phyloP scores from a whole-genome alignment of 305 asterid species.

The Solanum hybrid region DNA sequence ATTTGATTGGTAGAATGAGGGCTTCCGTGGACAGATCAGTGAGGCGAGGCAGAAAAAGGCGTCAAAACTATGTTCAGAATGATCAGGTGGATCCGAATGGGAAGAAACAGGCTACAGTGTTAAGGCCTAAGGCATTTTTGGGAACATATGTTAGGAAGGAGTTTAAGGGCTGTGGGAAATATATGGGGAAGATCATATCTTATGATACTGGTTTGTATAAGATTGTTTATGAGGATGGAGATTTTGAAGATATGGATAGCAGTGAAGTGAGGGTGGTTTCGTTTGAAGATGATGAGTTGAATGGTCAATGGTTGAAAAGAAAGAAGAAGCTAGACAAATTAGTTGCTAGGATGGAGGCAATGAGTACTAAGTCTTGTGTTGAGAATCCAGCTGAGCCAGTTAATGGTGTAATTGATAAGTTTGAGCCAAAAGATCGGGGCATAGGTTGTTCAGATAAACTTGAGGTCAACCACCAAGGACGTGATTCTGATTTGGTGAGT shows the following conservation, averaged over 20 bases:
- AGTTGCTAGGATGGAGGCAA: slow-evolving; percentile 25
- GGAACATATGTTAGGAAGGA: slow-evolving; percentile 69
- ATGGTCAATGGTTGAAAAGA: slow-evolving; percentile 50
- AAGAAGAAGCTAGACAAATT: slow-evolving; percentile 44
- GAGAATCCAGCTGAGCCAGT: slow-evolving; percentile 12
- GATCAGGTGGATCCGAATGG: slow-evolving; percentile 34
- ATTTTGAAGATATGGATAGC: slow-evolving; percentile 66
- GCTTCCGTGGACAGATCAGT: slow-evolving; percentile 28
- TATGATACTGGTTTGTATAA: slow-evolving; percentile 63
- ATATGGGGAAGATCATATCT: slow-evolving; percentile 54
- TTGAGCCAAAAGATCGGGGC: slow-evolving; percentile 6
- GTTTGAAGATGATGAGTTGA: slow-evolving; percentile 48
- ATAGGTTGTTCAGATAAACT: slow-evolving; percentile 10
- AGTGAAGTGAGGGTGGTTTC: slow-evolving; percentile 42
- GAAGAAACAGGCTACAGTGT: slow-evolving; percentile 32
- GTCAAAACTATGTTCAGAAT: slow-evolving; percentile 36
- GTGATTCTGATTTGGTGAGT: slow-evolving; percentile 37
- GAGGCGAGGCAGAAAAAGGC: slow-evolving; percentile 75
- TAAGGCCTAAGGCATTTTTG: slow-evolving; percentile 47
- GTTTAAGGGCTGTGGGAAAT: slow-evolving; percentile 50
- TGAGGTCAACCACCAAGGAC: slow-evolving; percentile 21
- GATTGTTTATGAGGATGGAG: slow-evolving; percentile 79
- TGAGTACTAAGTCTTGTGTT: slow-evolving; percentile 3
- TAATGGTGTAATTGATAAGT: neutral
- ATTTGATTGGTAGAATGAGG: slow-evolving; percentile 60